Evolutionary conservation across 1,284 basidiomycete genomes (phyloP), one percentile per base, ranked within the genome.

Genomic region (Ceratobasidium sp.): DNA sequence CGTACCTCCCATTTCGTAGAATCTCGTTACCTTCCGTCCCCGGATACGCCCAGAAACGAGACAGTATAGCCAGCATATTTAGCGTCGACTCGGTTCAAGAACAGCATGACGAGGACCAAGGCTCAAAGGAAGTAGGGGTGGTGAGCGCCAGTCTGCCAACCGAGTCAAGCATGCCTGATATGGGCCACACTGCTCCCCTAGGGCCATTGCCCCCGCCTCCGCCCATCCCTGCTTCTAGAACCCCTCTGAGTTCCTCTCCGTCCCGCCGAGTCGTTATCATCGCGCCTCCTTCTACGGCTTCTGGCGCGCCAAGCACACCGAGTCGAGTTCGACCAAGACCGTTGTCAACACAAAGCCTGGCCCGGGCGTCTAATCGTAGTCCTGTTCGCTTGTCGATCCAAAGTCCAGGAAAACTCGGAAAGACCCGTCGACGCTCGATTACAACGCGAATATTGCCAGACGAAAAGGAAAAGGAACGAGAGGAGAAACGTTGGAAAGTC

Each of bases 11-110:
- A 8, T 92, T 92, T 76, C 85, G 90, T 65, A 82, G 90, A 49
- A 92, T 92, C 71, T 92, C 90, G 15, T 79, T 92, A 7, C 90
- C 90, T 13, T 83, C 85, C 7, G 80, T 83, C 6, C 86, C 88
- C 1, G n/a, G n/a, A n/a, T n/a, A n/a, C n/a, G 82, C 82, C 22
- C 49, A 54, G n/a, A 65, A 65, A 25, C 62, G 62, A 31, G 62
- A 65, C 27, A 65, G 62, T 27, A 50, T 65, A 29, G 62, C 62
- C 27, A 65, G 62, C 49, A 38, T 65, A 17, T 50, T 65, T 27
- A 65, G 49, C 29, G 38, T 54, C 49, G 62, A 65, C 49, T 65
- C 62, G 34, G 62, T 65, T 8, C 47, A 53, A 38, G 62, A 65
- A 27, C 56, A 29, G 22, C 47, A 65, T 22, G 62, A 65, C 27